A percentile compares a stretch with the other conserved stretches of the same genome.
Evolutionary conservation across 1,139 yeast species (phyloP).

Genomic region (Saccharomyces pastorianus): DNA sequence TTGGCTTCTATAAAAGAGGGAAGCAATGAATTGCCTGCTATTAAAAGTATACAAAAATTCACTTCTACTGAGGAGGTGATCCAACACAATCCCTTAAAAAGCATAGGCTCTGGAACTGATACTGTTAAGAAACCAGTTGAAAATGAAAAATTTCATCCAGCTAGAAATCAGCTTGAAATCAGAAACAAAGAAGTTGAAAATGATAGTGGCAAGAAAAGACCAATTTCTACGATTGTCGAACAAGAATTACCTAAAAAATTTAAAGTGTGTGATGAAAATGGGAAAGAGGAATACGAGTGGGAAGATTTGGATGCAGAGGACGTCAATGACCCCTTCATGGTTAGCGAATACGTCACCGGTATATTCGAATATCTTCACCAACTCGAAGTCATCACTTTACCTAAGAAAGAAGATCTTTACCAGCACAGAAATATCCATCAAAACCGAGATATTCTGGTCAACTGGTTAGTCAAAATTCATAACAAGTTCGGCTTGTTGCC

Average conservation of each 20-base stretch:
- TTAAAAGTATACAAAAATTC: constrained; percentile 1
- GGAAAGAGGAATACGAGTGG: constrained; percentile 49
- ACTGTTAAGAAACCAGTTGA: constrained; percentile 3
- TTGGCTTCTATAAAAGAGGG: constrained; percentile 2
- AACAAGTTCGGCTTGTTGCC: constrained; percentile 78
- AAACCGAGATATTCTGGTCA: constrained; percentile 77
- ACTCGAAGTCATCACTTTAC: constrained; percentile 68
- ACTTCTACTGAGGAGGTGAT: neutral
- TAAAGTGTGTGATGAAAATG: constrained; percentile 27
- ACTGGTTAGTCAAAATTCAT: constrained; percentile 94
- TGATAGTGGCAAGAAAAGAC: constrained; percentile 28
- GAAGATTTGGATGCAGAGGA: constrained; percentile 92
- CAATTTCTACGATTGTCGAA: constrained; percentile 31
- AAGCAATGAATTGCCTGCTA: neutral
- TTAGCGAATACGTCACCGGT: constrained; percentile 82
- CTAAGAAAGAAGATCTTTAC: constrained; percentile 65
- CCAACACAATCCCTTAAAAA: neutral
- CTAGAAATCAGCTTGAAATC: neutral
- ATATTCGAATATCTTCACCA: constrained; percentile 74
- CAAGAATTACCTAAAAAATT: constrained; percentile 30
- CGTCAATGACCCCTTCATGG: constrained; percentile 88
- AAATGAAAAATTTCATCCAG: constrained; percentile 5
- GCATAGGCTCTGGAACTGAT: constrained; percentile 3
- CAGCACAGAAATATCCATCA: constrained; percentile 75
- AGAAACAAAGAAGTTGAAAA: constrained; percentile 2